Evolutionary conservation across 768 basidiomycete genomes (phyloP), one percentile per base, ranked within the genome.

Genomic region (Sporobolomyces roseus): DNA sequence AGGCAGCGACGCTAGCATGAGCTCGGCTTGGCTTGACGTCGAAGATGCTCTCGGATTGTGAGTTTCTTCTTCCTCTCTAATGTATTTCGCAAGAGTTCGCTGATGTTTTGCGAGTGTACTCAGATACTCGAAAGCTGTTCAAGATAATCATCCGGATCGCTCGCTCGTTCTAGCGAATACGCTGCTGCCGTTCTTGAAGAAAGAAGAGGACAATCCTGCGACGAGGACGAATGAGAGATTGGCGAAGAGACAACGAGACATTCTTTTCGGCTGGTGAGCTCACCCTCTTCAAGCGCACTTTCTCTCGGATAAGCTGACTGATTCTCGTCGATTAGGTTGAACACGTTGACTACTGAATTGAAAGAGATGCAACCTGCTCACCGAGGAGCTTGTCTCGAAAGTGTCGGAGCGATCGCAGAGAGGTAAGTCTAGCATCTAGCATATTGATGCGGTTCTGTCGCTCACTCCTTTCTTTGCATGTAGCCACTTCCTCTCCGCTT

Each of bases 381-480:
- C 60, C 74, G 81, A 35, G 81, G 81, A 0, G 80, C 80, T 2
- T 79, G 79, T 55, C 70, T 82, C 12, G 81, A 82, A 53, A 80
- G 78, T 6, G 74, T 81, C 0, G 78, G 79, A 1, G 75, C 76
- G 0, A 74, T 81, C 3, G 66, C 80, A 10, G 81, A 82, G 64
- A 79, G 79, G 79, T 80, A 33, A 68, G 69, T 35, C 30, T 48
- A 23, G 25, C 12, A 7, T 13, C 33, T 27, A 30, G 30, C 33
- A 4, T 41, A 4, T 50, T 13, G 17, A 0, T 55, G 10, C 9
- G 17, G 17, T 21, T 21, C 23, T 23, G 2, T 4, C 17, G 13
- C 30, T 59, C 17, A 45, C 36, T 8, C 10, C 10, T 23, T 21
- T 23, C 4, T 17, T 13, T 49, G n/a, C 27, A 0, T 25, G 5